Conservation (phyloP, 805 yeast species). For the Starmerella vitae region DNA sequence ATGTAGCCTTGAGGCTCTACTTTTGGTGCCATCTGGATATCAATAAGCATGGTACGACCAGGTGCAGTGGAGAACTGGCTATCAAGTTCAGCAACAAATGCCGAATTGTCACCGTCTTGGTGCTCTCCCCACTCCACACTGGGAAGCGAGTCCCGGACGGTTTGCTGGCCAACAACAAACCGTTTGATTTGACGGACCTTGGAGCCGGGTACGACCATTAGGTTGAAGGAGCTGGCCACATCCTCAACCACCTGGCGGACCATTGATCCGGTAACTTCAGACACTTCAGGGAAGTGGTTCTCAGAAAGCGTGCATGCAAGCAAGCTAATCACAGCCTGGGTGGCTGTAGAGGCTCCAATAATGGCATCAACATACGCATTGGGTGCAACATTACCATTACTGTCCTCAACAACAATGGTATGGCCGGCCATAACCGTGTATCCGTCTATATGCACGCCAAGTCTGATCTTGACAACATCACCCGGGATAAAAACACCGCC, state of each 20-base stretch:
- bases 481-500: conserved; percentile 49
- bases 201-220: conserved; percentile 83
- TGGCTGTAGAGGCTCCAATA: conserved; percentile 79
- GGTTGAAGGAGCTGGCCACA: conserved; percentile 72
- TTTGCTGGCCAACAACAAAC: conserved; percentile 91
- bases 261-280: conserved; percentile 20
- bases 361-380: conserved; percentile 82
- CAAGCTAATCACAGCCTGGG: conserved; percentile 68
- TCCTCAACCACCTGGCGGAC: conserved; percentile 69
- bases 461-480: conserved; percentile 68
- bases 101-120: conserved; percentile 16
- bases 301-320: conserved; percentile 51
- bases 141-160: conserved; percentile 87
- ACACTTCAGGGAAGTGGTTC: conserved; percentile 35
- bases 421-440: conserved; percentile 80
- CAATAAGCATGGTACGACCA: conserved; percentile 81
- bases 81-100: conserved; percentile 33
- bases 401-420: conserved; percentile 45
- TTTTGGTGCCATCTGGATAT: conserved; percentile 65
- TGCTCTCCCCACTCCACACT: conserved; percentile 45
- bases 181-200: conserved; percentile 83
- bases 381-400: conserved; percentile 29
- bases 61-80: conserved; percentile 45
- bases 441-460: conserved; percentile 93
- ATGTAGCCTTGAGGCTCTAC: conserved; percentile 28